These are phyloP conservation scores for Stentor roeselii DNA, from an alignment of 73 alveolate species.

Conservation along the genomic window DNA sequence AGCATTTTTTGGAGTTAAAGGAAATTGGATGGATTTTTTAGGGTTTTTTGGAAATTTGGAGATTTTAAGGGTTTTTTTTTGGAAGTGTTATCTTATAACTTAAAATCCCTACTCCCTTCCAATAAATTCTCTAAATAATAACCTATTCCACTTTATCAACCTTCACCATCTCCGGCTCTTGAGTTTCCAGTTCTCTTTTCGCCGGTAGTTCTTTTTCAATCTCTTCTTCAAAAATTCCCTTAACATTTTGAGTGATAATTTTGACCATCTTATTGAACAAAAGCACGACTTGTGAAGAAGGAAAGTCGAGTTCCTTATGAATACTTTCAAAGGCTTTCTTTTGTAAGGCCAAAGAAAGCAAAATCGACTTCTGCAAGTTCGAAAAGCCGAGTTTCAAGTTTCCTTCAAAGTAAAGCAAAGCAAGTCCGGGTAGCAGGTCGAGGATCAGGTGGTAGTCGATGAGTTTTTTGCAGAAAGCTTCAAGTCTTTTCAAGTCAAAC, in stretches of 20 bases:
- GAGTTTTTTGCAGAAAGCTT: slow-evolving; percentile 90
- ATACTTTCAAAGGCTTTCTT: slow-evolving; percentile 74
- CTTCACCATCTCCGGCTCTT: slow-evolving; percentile 13
- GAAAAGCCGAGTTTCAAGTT: slow-evolving; percentile 63
- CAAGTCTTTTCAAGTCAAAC: slow-evolving; percentile 90
- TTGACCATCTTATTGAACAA: slow-evolving; percentile 80
- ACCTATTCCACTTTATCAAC: neutral
- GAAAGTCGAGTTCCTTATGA: slow-evolving; percentile 68
- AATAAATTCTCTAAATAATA: too few species aligned
- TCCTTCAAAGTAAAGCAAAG: slow-evolving; percentile 72
- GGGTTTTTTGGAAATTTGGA: too few species aligned
- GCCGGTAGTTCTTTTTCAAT: neutral
- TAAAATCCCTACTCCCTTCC: too few species aligned
- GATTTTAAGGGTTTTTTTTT: too few species aligned
- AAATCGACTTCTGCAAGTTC: slow-evolving; percentile 82
- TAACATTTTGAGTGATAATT: neutral
- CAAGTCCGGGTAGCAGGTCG: slow-evolving; percentile 90
- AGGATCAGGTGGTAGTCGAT: slow-evolving; percentile 91
- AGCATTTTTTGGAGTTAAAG: too few species aligned
- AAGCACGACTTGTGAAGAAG: slow-evolving; percentile 80
- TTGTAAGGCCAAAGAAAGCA: slow-evolving; percentile 91
- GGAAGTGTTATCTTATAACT: too few species aligned
- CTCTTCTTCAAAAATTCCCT: neutral
- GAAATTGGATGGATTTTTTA: too few species aligned
- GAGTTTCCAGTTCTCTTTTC: neutral